phyloP scores from a whole-genome alignment of 2,329 filamentous ascomycete species.

The Fusarium succisae region DNA sequence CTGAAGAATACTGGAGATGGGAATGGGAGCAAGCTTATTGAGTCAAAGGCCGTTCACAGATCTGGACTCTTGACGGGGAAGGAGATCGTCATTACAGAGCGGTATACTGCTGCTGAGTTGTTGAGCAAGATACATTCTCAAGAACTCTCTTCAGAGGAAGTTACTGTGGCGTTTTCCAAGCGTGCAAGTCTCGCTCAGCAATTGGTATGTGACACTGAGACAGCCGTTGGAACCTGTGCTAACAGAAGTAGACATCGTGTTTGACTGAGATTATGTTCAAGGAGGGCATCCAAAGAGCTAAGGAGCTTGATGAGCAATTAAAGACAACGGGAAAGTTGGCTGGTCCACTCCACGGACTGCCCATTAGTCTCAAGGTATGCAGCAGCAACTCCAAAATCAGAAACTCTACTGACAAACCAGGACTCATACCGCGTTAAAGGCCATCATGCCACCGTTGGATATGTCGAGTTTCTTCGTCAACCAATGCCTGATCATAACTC shows the following conservation, averaged over 20 bases:
- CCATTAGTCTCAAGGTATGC: slow-evolving; percentile 38
- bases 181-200: slow-evolving; percentile 38
- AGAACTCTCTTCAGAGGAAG: slow-evolving; percentile 31
- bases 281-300: slow-evolving; percentile 27
- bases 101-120: slow-evolving; percentile 22
- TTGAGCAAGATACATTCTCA: slow-evolving; percentile 14
- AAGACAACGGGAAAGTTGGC: slow-evolving; percentile 32
- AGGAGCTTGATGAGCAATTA: slow-evolving; percentile 29
- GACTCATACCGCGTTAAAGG: slow-evolving; percentile 39
- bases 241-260: slow-evolving; percentile 21
- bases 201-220: background rate
- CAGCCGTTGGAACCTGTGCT: fast-evolving
- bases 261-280: slow-evolving; percentile 35
- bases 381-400: fast-evolving
- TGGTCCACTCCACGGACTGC: slow-evolving; percentile 34
- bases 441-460: slow-evolving; percentile 38
- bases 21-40: slow-evolving; percentile 17
- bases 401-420: slow-evolving; percentile 1
- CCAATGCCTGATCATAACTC: slow-evolving; percentile 33
- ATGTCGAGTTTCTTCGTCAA: slow-evolving; percentile 39
- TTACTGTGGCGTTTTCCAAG: slow-evolving; percentile 34
- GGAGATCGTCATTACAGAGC: slow-evolving; percentile 28
- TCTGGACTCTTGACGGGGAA: slow-evolving; percentile 23
- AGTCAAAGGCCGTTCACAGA: slow-evolving; percentile 7
- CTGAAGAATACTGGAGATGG: background rate